phyloP scores from a whole-genome alignment of 2,329 filamentous ascomycete species.

The Sporothrix variecibatus region DNA sequence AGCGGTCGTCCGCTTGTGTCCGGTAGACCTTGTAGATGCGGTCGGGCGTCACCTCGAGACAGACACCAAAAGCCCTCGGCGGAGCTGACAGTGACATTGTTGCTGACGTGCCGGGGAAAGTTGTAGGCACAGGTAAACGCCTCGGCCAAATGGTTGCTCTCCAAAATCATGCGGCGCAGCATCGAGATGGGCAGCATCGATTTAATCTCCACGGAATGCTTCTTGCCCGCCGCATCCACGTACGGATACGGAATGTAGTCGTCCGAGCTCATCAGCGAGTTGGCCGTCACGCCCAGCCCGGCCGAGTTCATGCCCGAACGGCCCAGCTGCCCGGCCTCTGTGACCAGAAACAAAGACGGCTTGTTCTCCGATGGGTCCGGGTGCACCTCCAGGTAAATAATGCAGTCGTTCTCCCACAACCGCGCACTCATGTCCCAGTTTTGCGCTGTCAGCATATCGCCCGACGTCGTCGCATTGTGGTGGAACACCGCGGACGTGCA shows the following conservation, averaged over 20 bases:
- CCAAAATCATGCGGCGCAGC: constrained; percentile 34
- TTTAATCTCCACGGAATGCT: no score
- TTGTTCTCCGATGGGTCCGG: constrained; percentile 28
- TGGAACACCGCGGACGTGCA: constrained; percentile 30
- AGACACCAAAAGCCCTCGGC: constrained; percentile 32
- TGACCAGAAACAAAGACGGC: constrained; percentile 35
- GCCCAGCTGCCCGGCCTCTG: constrained; percentile 37
- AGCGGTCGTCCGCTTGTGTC: constrained; percentile 27
- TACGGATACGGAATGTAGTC: constrained; percentile 33
- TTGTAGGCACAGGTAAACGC: constrained; percentile 26
- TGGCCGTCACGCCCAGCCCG: constrained; percentile 36
- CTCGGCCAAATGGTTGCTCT: constrained; percentile 31
- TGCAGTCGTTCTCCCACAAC: constrained; percentile 32
- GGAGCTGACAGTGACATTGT: constrained; percentile 33
- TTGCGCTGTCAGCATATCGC: constrained; percentile 27
- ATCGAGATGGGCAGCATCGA: constrained; percentile 33
- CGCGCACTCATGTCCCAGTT: constrained; percentile 32
- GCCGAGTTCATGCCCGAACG: constrained; percentile 36
- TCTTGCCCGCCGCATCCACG: constrained; percentile 13
- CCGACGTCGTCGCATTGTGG: constrained; percentile 16
- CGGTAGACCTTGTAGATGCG: constrained; percentile 30
- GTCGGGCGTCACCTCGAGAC: constrained; percentile 35
- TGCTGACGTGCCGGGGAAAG: constrained; percentile 35
- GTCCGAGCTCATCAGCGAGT: constrained; percentile 34
- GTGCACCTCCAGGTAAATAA: constrained; percentile 36